These are phyloP conservation scores for Phytophthora palmivora DNA, from an alignment of 352 stramenopile species.

Conservation along the genomic window DNA sequence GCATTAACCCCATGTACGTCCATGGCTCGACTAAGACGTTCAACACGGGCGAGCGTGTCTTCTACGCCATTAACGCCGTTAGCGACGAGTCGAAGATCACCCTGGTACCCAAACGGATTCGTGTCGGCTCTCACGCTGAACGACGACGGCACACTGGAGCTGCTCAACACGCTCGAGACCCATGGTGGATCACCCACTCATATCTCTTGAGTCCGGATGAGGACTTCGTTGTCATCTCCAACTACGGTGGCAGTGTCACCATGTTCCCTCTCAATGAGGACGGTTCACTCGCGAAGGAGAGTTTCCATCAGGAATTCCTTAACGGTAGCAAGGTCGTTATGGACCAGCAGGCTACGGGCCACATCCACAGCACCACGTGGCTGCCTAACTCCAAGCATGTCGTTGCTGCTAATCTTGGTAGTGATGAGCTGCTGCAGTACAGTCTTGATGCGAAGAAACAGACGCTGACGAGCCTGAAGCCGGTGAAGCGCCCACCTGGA, in stretches of 20 bases:
- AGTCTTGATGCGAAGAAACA: constrained; percentile 45
- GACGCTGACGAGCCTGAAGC: constrained; percentile 37
- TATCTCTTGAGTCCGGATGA: constrained; percentile 58
- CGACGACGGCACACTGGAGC: constrained; percentile 41
- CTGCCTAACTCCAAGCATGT: constrained; percentile 48
- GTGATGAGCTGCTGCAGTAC: constrained; percentile 65
- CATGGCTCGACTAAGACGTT: constrained; percentile 41
- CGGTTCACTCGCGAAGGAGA: constrained; percentile 46
- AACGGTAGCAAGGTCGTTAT: constrained; percentile 45
- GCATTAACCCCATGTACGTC: constrained; percentile 81
- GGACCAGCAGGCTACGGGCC: constrained; percentile 48
- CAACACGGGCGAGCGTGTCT: constrained; percentile 29
- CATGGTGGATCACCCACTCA: constrained; percentile 53
- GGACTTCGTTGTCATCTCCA: constrained; percentile 65
- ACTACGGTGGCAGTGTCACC: constrained; percentile 68
- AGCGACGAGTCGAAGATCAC: constrained; percentile 36
- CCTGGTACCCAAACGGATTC: constrained; percentile 47
- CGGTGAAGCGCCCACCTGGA: constrained; percentile 36
- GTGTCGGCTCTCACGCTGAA: constrained; percentile 55
- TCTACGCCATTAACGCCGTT: constrained; percentile 72
- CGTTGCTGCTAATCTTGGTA: constrained; percentile 66
- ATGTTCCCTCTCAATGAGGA: constrained; percentile 61
- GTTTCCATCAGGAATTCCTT: constrained; percentile 52
- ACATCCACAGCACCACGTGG: constrained; percentile 78
- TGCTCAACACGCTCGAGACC: constrained; percentile 62